Percentiles rank a stretch among this genome's conserved stretches.
phyloP scores from a whole-genome alignment of 225 moss, liverwort and hornwort species.

The Climacium dendroides region DNA sequence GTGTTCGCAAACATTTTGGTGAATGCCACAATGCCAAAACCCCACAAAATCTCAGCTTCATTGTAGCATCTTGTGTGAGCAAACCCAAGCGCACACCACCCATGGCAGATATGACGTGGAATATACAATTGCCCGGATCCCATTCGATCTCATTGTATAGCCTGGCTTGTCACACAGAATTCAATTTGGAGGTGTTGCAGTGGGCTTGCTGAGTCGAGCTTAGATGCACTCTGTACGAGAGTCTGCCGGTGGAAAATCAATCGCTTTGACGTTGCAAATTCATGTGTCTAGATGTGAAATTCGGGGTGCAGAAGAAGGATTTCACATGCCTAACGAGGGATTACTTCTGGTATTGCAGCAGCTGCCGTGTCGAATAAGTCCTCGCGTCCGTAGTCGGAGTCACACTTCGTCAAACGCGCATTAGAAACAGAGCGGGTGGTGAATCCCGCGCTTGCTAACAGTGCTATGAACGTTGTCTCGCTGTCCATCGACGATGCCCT shows the following conservation, averaged over 20 bases:
- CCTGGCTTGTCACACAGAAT: background rate
- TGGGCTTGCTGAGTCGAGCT: background rate
- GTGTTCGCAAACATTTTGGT: background rate
- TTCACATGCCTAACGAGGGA: background rate
- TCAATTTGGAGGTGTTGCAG: background rate
- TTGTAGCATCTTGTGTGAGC: background rate
- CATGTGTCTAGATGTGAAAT: background rate
- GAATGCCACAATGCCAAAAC: background rate
- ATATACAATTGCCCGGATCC: too few species aligned
- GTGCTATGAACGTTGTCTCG: conserved; percentile 3
- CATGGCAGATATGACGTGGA: background rate
- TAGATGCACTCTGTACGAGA: background rate
- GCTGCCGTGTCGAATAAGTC: background rate
- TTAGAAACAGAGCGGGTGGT: conserved; percentile 10
- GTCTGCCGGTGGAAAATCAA: background rate
- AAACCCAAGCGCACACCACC: background rate
- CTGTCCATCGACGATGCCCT: background rate
- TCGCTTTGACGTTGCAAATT: background rate
- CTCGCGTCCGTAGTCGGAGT: conserved; percentile 1
- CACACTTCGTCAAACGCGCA: background rate
- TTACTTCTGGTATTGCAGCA: background rate
- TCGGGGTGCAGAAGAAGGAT: background rate
- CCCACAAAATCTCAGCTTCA: background rate
- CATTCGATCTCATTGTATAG: background rate
- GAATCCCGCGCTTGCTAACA: conserved; percentile 27